Conservation (phyloP, 1,284 basidiomycete species). For the Apiotrichum gamsii region DNA sequence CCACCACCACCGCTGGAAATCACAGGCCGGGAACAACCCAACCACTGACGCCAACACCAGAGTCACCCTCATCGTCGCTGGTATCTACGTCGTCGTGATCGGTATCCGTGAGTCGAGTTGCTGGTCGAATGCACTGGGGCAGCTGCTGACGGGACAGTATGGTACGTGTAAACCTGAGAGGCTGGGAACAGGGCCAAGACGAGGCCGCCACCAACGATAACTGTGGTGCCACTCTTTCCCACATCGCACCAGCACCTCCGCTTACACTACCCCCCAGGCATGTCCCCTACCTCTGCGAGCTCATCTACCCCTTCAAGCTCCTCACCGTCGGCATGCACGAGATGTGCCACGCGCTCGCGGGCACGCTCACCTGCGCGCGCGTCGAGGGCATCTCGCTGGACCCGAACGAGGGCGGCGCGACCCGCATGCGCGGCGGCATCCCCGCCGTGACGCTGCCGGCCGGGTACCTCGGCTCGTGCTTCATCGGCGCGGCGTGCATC, state of each 20-base stretch:
- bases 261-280: too few species aligned
- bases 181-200: too few species aligned
- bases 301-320: conserved; percentile 90
- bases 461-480: conserved; percentile 83
- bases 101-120: conserved; percentile 29
- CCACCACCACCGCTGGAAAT: too few species aligned
- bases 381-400: conserved; percentile 72
- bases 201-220: too few species aligned
- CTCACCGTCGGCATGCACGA: conserved; percentile 85
- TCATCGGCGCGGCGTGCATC: conserved; percentile 85
- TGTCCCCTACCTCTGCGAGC: conserved; percentile 44
- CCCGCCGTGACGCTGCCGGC: conserved; percentile 67
- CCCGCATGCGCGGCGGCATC: conserved; percentile 87
- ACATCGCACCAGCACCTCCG: too few species aligned
- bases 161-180: too few species aligned
- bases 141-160: conserved; percentile 2
- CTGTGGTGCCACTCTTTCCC: too few species aligned
- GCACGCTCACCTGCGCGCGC: conserved; percentile 79
- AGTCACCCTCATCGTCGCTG: conserved; percentile 39
- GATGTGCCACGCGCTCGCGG: conserved; percentile 70
- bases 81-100: conserved; percentile 35
- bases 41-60: conserved; percentile 17
- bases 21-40: too few species aligned
- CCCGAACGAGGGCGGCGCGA: conserved; percentile 84
- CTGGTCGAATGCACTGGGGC: too few species aligned